Evolutionary conservation across 129 eudicot genomes (phyloP), one percentile per base, ranked within the genome.

Genomic region (Helichrysum umbraculigerum): DNA sequence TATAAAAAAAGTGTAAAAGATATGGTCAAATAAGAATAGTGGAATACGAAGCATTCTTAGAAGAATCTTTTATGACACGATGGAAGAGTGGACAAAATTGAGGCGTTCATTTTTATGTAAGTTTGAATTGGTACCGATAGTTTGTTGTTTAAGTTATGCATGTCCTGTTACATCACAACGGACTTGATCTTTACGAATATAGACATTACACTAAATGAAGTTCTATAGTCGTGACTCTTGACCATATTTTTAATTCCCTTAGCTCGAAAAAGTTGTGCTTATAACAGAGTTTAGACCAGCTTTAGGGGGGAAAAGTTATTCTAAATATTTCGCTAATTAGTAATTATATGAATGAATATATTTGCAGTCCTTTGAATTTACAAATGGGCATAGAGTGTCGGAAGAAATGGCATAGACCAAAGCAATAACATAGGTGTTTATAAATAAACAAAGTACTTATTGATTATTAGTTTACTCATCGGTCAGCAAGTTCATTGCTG

Each of bases 401-500:
- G 62, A 57, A n/a, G 29, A 20, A 57, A n/a, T 57, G 29, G 12
- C 62, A 57, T 57, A n/a, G 1, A 21, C 62, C 62, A 19, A 57
- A 57, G 12, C 12, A 57, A 57, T 57, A 19, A 57, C 29, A 57
- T 57, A 57, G 61, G 22, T 56, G 28, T 56, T 57, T 5, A 7
- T 17, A 1, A 57, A n/a, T 6, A 1, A 64, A 64, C 20, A 2
- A 63, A 30, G 0, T 14, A 15, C 39, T 17, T 11, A 14, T 0
- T 28, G 7, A 62, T 7, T 29, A 22, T 62, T 62, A 62, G 69
- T 64, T 64, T 12, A 64, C 69, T 79, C 68, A 72, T 73, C 81
- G 52, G 58, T 82, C 67, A 85, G 74, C 83, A 90, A 77, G 44
- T 81, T 56, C 73, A 71, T 84, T 68, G 97, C 92, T 3, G 88